Base-by-base conservation (phyloP, 2,329 filamentous ascomycete genomes). In the Ascochyta clinopodiicola region DNA sequence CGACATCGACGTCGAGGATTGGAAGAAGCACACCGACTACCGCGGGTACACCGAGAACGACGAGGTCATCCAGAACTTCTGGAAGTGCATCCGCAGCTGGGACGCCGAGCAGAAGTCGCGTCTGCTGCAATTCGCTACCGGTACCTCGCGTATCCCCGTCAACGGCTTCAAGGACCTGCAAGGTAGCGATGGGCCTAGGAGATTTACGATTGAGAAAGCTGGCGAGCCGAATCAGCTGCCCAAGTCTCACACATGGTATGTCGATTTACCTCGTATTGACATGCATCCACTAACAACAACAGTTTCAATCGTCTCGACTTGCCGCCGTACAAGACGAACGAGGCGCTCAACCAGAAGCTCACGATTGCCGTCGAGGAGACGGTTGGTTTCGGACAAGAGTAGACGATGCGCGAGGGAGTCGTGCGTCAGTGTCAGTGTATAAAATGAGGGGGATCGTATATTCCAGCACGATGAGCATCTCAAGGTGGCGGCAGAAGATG, bases 11-110 rank as follows among this genome's bases (percentile, higher is more conserved):
- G 94, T 99, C 15, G 95, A 99, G 57, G 95, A 99, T 78, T 99
- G 95, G 95, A 98, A 99, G 89, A 99, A 99, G 83, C 95, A 99
- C 80, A 99, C 95, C 42, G 95, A 99, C 74, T 99, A 99, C 78
- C 90, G 95, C 67, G 95, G 95, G 50, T 99, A 99, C 83, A 97
- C 96, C 9, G 95, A 99, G 79, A 92, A 88, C 53, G 95, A 99
- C 69, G 92, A 97, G 72, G 95, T 99, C 24, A 95, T 99, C 64
- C 91, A 96, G 77, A 93, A 96, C 82, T 99, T 99, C 85, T 99
- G 95, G 95, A 93, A 96, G 77, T 94, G 90, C 58, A 95, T 99
- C 63, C 88, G 94, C 64, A 91, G 87, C 59, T 99, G 95, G 95
- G 95, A 99, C 75, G 92, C 95, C 25, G 95, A 99, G 78, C 95